These are phyloP conservation scores for Apiotrichum veenhuisii DNA, from an alignment of 1,284 basidiomycete genomes.

Conservation along the genomic window DNA sequence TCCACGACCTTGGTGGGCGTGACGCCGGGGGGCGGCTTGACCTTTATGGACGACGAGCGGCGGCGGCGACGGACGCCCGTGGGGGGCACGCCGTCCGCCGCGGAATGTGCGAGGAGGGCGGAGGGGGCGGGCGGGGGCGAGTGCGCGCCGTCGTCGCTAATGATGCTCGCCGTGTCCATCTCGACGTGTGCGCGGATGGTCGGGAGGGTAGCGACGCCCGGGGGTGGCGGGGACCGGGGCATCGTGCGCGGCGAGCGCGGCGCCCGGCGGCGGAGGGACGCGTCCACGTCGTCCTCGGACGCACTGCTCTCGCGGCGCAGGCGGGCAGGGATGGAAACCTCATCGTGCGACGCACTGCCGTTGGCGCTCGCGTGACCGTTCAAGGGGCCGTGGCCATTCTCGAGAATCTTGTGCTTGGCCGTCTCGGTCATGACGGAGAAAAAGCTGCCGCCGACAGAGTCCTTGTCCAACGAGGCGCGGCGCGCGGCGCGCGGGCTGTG, in stretches of 20 bases:
- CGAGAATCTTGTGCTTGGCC: neutral
- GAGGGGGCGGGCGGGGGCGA: constrained; percentile 23
- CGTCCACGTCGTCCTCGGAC: constrained; percentile 13
- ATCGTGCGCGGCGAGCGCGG: neutral
- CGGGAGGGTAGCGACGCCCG: constrained; percentile 24
- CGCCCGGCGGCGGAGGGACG: constrained; percentile 2
- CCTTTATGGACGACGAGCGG: constrained; percentile 34
- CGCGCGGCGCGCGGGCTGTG: constrained; percentile 10
- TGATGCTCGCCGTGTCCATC: constrained; percentile 16
- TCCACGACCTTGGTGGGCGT: constrained; percentile 46
- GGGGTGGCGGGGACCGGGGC: constrained; percentile 8
- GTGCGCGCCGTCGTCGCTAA: constrained; percentile 7
- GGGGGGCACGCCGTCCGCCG: constrained; percentile 18
- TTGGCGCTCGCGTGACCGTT: constrained; percentile 5
- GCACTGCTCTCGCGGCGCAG: neutral
- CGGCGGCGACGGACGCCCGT: constrained; percentile 26
- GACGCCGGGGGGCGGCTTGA: constrained; percentile 44
- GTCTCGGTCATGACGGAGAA: constrained; percentile 6
- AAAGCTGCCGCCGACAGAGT: neutral
- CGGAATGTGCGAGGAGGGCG: neutral
- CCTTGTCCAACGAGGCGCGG: constrained; percentile 8
- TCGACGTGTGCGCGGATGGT: constrained; percentile 33
- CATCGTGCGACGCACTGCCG: neutral
- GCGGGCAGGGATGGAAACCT: neutral
- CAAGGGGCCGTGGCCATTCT: neutral